These are phyloP conservation scores for Solanum bulbocastanum DNA, from an alignment of 257 asterid genomes.

Conservation along the genomic window DNA sequence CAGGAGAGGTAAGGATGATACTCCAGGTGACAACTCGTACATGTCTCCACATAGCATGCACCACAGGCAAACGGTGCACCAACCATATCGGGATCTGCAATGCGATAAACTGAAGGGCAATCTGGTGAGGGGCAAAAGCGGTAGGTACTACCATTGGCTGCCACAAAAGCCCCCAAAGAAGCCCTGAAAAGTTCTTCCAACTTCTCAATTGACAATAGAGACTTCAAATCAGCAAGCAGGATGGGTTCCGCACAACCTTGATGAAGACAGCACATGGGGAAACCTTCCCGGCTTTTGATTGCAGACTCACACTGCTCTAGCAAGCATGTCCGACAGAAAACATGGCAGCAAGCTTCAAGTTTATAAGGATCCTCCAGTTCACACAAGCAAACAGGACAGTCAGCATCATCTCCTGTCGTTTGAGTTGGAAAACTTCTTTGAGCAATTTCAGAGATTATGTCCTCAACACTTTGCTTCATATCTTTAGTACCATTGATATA, in stretches of 20 bases:
- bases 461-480: constrained; percentile 55
- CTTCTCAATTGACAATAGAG: constrained; percentile 43
- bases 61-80: constrained; percentile 46
- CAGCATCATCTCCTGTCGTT: constrained; percentile 11
- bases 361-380: constrained; percentile 55
- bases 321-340: constrained; percentile 64
- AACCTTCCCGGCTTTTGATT: constrained; percentile 41
- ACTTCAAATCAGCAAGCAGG: constrained; percentile 51
- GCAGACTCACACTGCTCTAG: constrained; percentile 75
- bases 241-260: constrained; percentile 43
- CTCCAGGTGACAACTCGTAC: constrained; percentile 81
- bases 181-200: constrained; percentile 78
- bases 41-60: constrained; percentile 73
- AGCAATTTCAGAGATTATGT: constrained; percentile 33
- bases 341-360: constrained; percentile 66
- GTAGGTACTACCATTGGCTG: constrained; percentile 51
- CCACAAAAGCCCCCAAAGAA: constrained; percentile 59
- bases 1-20: constrained; percentile 65
- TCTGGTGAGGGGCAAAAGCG: constrained; percentile 93
- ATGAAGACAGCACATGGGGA: constrained; percentile 53
- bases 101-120: constrained; percentile 74
- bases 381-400: constrained; percentile 79
- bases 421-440: constrained; percentile 16
- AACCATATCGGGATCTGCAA: constrained; percentile 16
- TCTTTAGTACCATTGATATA: constrained; percentile 49